These are phyloP conservation scores for Talaromyces amestolkiae DNA, from an alignment of 2,329 filamentous ascomycete species.

Conservation along the genomic window DNA sequence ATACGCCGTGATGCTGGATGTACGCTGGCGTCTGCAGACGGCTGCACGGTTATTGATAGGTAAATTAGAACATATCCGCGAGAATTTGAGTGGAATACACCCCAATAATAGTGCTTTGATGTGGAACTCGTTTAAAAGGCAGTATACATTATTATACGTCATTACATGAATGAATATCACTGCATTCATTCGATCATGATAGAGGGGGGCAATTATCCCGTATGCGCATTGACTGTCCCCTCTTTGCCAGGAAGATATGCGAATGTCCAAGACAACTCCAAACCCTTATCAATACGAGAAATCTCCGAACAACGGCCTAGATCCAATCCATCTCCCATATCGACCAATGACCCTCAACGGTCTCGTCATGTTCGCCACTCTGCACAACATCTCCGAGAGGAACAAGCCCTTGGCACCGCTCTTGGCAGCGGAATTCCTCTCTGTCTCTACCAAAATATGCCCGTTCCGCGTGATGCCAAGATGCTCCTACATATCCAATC, in stretches of 20 bases:
- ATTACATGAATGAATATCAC: too few species aligned
- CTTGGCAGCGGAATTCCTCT: conserved; percentile 15
- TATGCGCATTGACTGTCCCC: not conserved
- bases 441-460: not conserved
- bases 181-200: not conserved
- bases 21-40: too few species aligned
- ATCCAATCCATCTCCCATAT: not conserved
- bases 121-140: too few species aligned
- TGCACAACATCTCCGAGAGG: not conserved
- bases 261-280: not conserved
- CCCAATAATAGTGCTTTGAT: too few species aligned
- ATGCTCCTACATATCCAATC: not conserved
- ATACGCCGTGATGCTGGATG: too few species aligned
- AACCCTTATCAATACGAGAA: not conserved
- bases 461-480: conserved; percentile 9
- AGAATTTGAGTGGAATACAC: too few species aligned
- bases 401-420: not conserved
- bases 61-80: too few species aligned
- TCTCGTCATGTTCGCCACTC: not conserved
- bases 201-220: not conserved
- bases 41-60: too few species aligned
- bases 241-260: not conserved
- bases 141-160: too few species aligned
- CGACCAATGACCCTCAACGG: not conserved
- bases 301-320: not conserved